These are phyloP conservation scores for Penicillium digitatum DNA, from an alignment of 2,329 filamentous ascomycete genomes.

Conservation along the genomic window DNA sequence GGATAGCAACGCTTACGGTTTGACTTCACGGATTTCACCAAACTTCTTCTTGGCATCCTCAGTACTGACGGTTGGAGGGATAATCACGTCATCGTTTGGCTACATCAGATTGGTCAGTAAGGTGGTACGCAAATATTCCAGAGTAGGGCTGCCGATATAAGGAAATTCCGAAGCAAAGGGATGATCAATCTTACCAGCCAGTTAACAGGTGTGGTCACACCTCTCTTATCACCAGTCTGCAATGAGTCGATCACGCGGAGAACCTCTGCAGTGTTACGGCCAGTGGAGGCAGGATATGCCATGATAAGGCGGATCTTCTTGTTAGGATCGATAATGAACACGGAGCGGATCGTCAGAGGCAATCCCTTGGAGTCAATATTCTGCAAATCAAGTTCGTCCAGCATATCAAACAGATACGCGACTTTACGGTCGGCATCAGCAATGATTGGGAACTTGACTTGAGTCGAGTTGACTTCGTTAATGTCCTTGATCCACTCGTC, in stretches of 20 bases:
- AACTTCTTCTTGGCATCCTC: constrained; percentile 86
- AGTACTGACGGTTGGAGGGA: constrained; percentile 76
- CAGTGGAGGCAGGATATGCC: constrained; percentile 86
- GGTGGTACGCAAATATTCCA: not conserved
- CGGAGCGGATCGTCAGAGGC: constrained; percentile 89
- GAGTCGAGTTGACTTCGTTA: constrained; percentile 67
- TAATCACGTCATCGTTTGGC: constrained; percentile 66
- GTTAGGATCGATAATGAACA: constrained; percentile 89
- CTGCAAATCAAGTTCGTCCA: constrained; percentile 75
- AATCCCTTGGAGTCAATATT: constrained; percentile 69
- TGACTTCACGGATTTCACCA: constrained; percentile 63
- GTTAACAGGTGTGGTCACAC: constrained; percentile 83
- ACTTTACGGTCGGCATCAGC: constrained; percentile 76
- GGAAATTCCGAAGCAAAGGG: too few species aligned
- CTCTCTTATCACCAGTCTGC: constrained; percentile 82
- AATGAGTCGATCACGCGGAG: constrained; percentile 72
- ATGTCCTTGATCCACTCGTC: constrained; percentile 86
- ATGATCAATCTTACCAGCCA: constrained; percentile 50
- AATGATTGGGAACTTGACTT: constrained; percentile 71
- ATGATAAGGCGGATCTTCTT: constrained; percentile 93
- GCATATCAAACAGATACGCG: constrained; percentile 74
- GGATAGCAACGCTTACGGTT: constrained; percentile 46
- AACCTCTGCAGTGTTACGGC: constrained; percentile 76
- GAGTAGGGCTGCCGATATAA: not conserved
- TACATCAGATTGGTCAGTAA: not conserved